A percentile compares a stretch with the other conserved stretches of the same genome.
Evolutionary conservation across 2,329 filamentous ascomycete species (phyloP).

Genomic region (Penicillium sp.): DNA sequence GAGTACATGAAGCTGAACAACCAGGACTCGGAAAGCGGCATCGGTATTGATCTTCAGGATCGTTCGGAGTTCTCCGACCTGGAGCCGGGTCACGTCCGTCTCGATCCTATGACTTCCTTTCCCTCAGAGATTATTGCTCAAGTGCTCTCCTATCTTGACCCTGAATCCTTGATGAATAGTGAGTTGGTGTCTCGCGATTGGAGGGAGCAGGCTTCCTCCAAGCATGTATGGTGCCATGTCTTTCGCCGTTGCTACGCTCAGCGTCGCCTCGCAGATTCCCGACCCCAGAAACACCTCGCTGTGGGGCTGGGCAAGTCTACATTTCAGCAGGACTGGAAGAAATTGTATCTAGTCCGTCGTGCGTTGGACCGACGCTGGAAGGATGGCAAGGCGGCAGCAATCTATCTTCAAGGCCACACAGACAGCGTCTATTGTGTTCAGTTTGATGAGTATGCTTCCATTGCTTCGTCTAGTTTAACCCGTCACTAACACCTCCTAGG

Average conservation of each 20-base stretch:
- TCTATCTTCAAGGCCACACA: conserved; percentile 90
- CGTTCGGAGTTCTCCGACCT: conserved; percentile 40
- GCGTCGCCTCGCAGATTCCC: conserved; percentile 41
- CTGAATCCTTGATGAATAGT: conserved; percentile 58
- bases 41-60: conserved; percentile 51
- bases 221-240: conserved; percentile 66
- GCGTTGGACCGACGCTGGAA: conserved; percentile 81
- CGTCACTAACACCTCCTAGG: conserved; percentile 55
- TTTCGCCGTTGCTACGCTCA: conserved; percentile 61
- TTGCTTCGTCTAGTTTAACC: not conserved
- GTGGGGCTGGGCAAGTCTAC: conserved; percentile 58
- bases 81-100: conserved; percentile 43
- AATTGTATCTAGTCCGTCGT: conserved; percentile 78
- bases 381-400: conserved; percentile 74
- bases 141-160: conserved; percentile 65
- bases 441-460: conserved; percentile 80
- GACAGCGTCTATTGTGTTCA: conserved; percentile 98
- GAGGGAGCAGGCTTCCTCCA: conserved; percentile 60
- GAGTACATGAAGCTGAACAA: conserved; percentile 36
- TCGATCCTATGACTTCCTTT: conserved; percentile 60
- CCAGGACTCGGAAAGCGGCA: conserved; percentile 55
- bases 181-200: conserved; percentile 64
- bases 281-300: conserved; percentile 55
- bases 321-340: conserved; percentile 79
- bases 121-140: conserved; percentile 64